phyloP scores from a whole-genome alignment of 2,329 filamentous ascomycete species.

The Venturia aucupariae region DNA sequence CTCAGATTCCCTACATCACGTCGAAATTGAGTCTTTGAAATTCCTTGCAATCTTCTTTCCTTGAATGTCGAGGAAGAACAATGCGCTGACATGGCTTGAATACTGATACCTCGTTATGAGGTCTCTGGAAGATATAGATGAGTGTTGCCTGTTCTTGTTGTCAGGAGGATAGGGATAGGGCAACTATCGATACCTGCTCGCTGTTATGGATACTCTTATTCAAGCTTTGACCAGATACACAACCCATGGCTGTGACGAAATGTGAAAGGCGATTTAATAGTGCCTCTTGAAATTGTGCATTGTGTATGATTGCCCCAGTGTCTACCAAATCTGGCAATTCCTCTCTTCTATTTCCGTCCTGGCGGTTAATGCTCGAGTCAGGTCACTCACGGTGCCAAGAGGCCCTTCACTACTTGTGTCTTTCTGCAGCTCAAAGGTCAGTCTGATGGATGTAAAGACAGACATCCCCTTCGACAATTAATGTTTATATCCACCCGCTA shows the following conservation, averaged over 20 bases:
- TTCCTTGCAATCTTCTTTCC: no score
- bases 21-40: neutral
- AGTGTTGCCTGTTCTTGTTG: no score
- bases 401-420: neutral
- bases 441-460: slow-evolving; percentile 5
- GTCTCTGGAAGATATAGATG: no score
- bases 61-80: no score
- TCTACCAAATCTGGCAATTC: neutral
- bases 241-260: neutral
- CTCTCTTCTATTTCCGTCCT: neutral
- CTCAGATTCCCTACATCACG: neutral
- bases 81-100: no score
- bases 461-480: neutral
- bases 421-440: slow-evolving; percentile 1
- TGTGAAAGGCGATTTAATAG: neutral
- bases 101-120: no score
- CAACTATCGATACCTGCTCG: neutral
- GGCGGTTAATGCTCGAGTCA: slow-evolving; percentile 3
- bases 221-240: neutral
- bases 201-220: neutral
- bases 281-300: neutral
- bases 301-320: neutral
- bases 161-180: neutral
- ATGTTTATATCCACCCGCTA: neutral
- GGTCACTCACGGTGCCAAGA: neutral